Evolutionary conservation across 2,329 filamentous ascomycete genomes (phyloP).

Genomic region (Scedosporium aurantiacum): DNA sequence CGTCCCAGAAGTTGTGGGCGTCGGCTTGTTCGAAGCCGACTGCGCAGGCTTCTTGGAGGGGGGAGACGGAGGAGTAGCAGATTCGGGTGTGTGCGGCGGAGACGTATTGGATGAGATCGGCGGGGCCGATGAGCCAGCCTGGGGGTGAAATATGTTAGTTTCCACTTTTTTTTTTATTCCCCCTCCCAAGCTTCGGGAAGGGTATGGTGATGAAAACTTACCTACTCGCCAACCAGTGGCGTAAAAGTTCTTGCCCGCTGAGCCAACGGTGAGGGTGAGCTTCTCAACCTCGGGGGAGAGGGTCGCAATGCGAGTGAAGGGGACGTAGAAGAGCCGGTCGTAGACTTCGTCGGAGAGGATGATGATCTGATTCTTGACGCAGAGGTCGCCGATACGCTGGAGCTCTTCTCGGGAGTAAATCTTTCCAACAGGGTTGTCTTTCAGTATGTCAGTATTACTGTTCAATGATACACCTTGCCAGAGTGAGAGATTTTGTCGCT

Average conservation of each 20-base stretch:
- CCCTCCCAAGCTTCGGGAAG: too few species aligned
- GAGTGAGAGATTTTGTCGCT: constrained; percentile 6
- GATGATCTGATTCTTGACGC: constrained; percentile 85
- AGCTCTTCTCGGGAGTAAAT: constrained; percentile 81
- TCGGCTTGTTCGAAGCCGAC: constrained; percentile 92
- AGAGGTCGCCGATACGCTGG: constrained; percentile 73
- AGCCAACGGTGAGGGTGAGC: constrained; percentile 86
- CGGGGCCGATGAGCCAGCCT: constrained; percentile 84
- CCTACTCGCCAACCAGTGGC: constrained; percentile 90
- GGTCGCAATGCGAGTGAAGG: constrained; percentile 86
- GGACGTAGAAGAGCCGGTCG: constrained; percentile 87
- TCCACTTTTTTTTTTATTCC: background rate
- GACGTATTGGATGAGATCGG: constrained; percentile 83
- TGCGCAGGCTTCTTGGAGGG: constrained; percentile 86
- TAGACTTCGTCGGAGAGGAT: constrained; percentile 92
- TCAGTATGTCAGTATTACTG: background rate
- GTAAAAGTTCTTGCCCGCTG: constrained; percentile 97
- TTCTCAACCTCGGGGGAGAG: constrained; percentile 81
- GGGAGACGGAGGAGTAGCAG: constrained; percentile 88
- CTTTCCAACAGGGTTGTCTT: constrained; percentile 92
- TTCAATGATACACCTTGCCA: background rate
- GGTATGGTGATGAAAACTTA: constrained; percentile 17
- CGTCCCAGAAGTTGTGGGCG: constrained; percentile 73
- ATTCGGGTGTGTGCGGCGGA: constrained; percentile 89
- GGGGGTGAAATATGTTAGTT: constrained; percentile 4